phyloP scores from a whole-genome alignment of 768 basidiomycete genomes.

The Lactifluus hygrophoroides region DNA sequence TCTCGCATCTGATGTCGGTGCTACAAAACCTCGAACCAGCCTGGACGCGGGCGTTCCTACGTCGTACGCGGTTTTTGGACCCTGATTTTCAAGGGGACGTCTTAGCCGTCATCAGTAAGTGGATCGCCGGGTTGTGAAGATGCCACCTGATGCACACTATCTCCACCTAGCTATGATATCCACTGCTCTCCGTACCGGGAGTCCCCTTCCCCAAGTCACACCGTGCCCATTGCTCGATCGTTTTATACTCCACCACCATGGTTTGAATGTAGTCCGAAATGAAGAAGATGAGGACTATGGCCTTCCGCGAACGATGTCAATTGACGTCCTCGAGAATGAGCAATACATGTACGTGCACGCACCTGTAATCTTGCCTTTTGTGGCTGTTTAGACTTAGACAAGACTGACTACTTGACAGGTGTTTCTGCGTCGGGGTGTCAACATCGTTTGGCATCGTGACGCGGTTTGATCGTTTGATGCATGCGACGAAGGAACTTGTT shows the following conservation, averaged over 20 bases:
- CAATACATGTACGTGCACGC: constrained; percentile 59
- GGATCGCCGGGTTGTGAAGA: neutral
- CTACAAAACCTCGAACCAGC: constrained; percentile 62
- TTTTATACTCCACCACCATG: constrained; percentile 42
- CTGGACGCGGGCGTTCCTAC: constrained; percentile 72
- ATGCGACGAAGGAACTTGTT: constrained; percentile 77
- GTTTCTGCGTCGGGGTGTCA: constrained; percentile 65
- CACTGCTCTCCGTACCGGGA: constrained; percentile 62
- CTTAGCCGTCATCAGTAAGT: constrained; percentile 68
- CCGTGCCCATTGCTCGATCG: constrained; percentile 56
- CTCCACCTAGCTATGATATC: constrained; percentile 57
- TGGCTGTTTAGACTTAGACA: too few relatives aligned
- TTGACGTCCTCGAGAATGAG: constrained; percentile 65
- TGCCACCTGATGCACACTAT: neutral
- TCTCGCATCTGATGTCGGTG: constrained; percentile 69
- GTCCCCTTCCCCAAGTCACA: constrained; percentile 77
- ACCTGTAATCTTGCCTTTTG: neutral
- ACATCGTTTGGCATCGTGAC: constrained; percentile 62
- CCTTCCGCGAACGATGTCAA: constrained; percentile 57
- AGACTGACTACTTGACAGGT: constrained; percentile 29
- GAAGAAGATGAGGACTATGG: constrained; percentile 71
- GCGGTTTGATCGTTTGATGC: constrained; percentile 67
- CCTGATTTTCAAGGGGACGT: constrained; percentile 79
- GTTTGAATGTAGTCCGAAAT: constrained; percentile 58
- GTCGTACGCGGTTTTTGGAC: constrained; percentile 66